A percentile compares a stretch with the other conserved stretches of the same genome.
Conservation (phyloP, 108 stramenopile species). For the Conticribra weissflogii region DNA sequence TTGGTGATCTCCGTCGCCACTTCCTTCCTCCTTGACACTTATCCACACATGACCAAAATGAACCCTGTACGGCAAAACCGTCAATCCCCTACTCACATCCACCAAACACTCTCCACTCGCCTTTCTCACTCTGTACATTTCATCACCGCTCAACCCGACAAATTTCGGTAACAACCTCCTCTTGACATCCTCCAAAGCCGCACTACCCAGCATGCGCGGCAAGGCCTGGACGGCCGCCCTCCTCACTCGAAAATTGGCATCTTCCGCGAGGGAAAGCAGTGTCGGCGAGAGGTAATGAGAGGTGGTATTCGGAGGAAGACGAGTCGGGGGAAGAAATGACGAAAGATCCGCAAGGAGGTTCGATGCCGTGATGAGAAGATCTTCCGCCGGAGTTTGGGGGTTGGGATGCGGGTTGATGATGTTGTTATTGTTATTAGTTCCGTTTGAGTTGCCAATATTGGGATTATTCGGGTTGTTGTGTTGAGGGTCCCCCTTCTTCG, state of each 20-base stretch:
- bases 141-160: conserved; percentile 86
- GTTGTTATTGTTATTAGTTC: conserved; percentile 7
- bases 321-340: conserved; percentile 49
- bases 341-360: conserved; percentile 89
- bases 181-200: conserved; percentile 76
- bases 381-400: conserved; percentile 66
- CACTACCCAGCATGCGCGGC: conserved; percentile 86
- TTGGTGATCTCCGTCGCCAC: neutral
- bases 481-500: conserved; percentile 5
- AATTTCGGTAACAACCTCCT: conserved; percentile 90
- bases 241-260: conserved; percentile 94
- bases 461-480: neutral
- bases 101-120: conserved; percentile 86
- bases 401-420: conserved; percentile 1
- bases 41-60: conserved; percentile 50
- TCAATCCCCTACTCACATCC: conserved; percentile 75
- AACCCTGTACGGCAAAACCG: conserved; percentile 53
- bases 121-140: conserved; percentile 91
- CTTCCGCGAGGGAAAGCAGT: conserved; percentile 84
- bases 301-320: conserved; percentile 51
- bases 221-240: conserved; percentile 92
- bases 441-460: no score
- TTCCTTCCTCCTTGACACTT: neutral
- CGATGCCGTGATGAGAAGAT: conserved; percentile 92
- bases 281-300: conserved; percentile 78